Conservation (phyloP, 2,329 filamentous ascomycete genomes). For the Ophiostoma fasciatum region DNA sequence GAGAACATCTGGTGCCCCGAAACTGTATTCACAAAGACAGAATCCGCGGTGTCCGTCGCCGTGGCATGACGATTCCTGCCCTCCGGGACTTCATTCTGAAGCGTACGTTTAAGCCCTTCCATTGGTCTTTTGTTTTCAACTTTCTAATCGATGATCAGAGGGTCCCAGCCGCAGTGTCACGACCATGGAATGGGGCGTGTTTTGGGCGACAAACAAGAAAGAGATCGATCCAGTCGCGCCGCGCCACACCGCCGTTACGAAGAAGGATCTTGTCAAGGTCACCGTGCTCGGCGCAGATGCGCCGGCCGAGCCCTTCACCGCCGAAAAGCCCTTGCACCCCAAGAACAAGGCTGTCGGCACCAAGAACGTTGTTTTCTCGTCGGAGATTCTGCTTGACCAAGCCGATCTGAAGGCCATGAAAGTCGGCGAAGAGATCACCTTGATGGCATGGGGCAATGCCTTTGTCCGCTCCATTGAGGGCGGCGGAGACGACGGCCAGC, state of each 20-base stretch:
- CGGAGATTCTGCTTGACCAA: conserved; percentile 69
- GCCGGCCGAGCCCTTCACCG: conserved; percentile 44
- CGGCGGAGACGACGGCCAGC: conserved; percentile 26
- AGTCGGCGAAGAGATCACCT: conserved; percentile 77
- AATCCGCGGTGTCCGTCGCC: conserved; percentile 54
- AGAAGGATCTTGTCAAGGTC: conserved; percentile 57
- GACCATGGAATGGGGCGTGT: conserved; percentile 67
- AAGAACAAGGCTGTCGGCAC: conserved; percentile 77
- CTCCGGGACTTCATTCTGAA: conserved; percentile 73
- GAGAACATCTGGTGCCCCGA: neutral
- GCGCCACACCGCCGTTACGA: conserved; percentile 57
- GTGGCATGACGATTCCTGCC: conserved; percentile 65
- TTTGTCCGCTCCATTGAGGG: conserved; percentile 54
- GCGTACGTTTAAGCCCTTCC: conserved; percentile 19
- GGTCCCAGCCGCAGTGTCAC: conserved; percentile 74
- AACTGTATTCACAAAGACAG: neutral
- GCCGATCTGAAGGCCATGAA: conserved; percentile 70
- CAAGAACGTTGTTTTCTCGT: conserved; percentile 73
- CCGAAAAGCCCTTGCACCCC: conserved; percentile 72
- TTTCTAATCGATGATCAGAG: conserved; percentile 21
- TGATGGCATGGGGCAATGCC: conserved; percentile 95
- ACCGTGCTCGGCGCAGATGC: conserved; percentile 54
- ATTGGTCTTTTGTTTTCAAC: neutral
- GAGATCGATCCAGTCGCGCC: conserved; percentile 65
- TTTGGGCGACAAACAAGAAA: conserved; percentile 66